Conservation (phyloP, 176 grass and related monocot species). For the Cymbopogon citratus region DNA sequence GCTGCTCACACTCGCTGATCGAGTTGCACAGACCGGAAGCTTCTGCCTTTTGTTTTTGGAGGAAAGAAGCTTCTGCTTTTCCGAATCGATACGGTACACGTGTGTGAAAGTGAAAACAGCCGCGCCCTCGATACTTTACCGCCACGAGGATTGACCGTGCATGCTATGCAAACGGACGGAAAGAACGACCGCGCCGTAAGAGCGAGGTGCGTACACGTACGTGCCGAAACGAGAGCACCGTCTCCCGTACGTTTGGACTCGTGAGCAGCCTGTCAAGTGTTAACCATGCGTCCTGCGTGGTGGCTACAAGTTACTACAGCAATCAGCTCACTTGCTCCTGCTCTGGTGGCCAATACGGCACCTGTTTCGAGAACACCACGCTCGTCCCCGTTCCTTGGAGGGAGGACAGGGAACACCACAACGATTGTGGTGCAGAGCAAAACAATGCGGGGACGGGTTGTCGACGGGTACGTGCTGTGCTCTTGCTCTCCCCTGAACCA, state of each 20-base stretch:
- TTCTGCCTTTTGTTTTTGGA: not conserved
- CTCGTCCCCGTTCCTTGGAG: not conserved
- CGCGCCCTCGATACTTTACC: too few species aligned
- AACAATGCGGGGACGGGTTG: not conserved
- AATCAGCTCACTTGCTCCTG: not conserved
- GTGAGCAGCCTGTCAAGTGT: not conserved
- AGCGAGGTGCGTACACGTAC: not conserved
- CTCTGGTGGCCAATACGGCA: not conserved
- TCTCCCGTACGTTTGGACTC: not conserved
- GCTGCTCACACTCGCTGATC: too few species aligned
- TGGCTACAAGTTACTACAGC: not conserved
- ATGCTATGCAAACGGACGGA: not conserved
- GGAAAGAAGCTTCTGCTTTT: too few species aligned
- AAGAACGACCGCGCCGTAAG: not conserved
- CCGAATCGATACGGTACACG: not conserved
- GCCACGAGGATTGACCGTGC: not conserved
- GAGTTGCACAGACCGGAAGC: not conserved
- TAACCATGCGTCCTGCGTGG: constrained; percentile 2
- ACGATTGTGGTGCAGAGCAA: not conserved
- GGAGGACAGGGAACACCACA: not conserved
- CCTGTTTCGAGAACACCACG: not conserved
- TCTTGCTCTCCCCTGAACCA: too few species aligned
- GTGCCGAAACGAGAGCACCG: not conserved
- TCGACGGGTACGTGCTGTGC: too few species aligned
- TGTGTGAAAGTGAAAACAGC: not conserved